Evolutionary conservation across 2,329 filamentous ascomycete genomes (phyloP).

Genomic region (Xylariaceae sp.): DNA sequence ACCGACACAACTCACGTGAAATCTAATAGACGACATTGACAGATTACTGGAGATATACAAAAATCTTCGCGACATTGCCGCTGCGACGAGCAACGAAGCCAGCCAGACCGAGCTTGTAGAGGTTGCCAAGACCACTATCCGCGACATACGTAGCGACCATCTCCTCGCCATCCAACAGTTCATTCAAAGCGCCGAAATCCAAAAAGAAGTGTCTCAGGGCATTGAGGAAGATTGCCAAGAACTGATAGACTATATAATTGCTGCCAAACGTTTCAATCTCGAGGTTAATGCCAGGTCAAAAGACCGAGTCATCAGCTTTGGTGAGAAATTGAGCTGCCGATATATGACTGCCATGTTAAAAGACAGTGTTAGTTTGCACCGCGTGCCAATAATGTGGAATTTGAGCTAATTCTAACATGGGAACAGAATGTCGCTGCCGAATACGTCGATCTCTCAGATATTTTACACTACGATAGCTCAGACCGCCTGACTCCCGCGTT

Average conservation of each 20-base stretch:
- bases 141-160: constrained; percentile 80
- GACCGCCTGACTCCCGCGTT: constrained; percentile 63
- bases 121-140: constrained; percentile 70
- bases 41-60: constrained; percentile 58
- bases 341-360: constrained; percentile 84
- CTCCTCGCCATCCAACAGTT: constrained; percentile 64
- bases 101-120: constrained; percentile 52
- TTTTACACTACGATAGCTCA: constrained; percentile 63
- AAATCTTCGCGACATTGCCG: constrained; percentile 51
- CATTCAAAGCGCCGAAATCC: constrained; percentile 54
- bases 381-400: neutral
- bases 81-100: constrained; percentile 48
- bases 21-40: constrained; percentile 16
- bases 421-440: constrained; percentile 72
- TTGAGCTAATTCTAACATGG: constrained; percentile 28
- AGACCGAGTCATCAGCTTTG: constrained; percentile 88
- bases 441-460: constrained; percentile 84
- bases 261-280: constrained; percentile 62
- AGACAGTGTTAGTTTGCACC: constrained; percentile 53
- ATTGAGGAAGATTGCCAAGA: constrained; percentile 78
- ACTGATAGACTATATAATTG: constrained; percentile 68
- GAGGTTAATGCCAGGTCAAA: constrained; percentile 76
- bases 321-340: constrained; percentile 90
- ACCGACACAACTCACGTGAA: neutral
- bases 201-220: constrained; percentile 56